Base-by-base conservation (phyloP, 345 rosid species). In the Camelina laxa region DNA sequence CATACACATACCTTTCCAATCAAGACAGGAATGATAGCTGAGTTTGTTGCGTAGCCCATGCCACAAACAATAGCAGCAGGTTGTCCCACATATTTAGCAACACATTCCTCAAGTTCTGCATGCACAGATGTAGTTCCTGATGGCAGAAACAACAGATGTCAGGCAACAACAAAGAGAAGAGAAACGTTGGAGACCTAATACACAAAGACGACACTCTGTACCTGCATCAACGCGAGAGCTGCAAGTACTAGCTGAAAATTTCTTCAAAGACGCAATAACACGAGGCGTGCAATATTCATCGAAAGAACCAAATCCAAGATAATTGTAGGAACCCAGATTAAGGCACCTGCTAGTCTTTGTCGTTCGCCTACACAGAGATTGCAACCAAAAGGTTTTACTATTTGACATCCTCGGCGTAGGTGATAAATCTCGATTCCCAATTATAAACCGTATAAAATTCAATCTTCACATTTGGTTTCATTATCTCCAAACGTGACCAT, bases 211-310 rank as follows among this genome's bases (percentile, higher is more conserved):
- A 59, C 64, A 61, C 44, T 7, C 2, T 74, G 39, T 65, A 94
- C 98, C 99, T 78, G 96, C 99, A 80, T 95, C 97, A 65, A 87
- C 92, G 22, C 97, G 91, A 50, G 86, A 39, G 80, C 97, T 92
- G 50, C 97, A 92, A 16, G 97, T 95, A 73, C 97, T 89, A 0
- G 99, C 82, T 14, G 93, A 87, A 82, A 82, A 95, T 70, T 75
- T 85, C 80, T 84, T 89, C 71, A 95, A 77, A 12, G 92, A 71
- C 74, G 90, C 89, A 15, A 95, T 95, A 10, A 72, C 99, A 67
- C 97, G 92, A 24, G 97, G 97, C 0, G 96, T 95, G 75, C 97
- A 95, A 76, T 95, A 95, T 71, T 95, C 99, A 87, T 95, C 99
- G 5, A 87, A 82, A 11, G 97, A 93, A 53, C 96, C 97, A 80